Conservation (phyloP, 2,329 filamentous ascomycete genomes). For the Colletotrichum higginsianum region DNA sequence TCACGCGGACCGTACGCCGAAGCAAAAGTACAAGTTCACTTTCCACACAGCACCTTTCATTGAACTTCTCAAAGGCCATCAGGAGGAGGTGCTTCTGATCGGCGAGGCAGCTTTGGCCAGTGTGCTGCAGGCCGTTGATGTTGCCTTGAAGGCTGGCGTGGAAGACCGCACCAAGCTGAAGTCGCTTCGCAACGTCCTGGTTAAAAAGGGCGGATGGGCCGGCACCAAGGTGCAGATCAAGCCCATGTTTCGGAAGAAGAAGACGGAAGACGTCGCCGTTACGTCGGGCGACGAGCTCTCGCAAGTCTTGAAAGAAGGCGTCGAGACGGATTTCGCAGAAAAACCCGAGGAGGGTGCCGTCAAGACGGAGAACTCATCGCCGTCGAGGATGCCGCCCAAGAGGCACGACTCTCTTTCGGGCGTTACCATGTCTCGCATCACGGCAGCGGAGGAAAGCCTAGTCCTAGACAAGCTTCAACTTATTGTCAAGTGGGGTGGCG, state of each 20-base stretch:
- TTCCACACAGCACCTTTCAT: conserved; percentile 98
- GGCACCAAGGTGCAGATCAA: conserved; percentile 99
- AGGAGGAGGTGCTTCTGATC: conserved; percentile 95
- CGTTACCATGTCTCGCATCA: conserved; percentile 93
- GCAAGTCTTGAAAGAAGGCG: conserved; percentile 51
- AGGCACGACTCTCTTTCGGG: conserved; percentile 90
- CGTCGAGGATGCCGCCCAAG: conserved; percentile 63
- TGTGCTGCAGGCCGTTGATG: conserved; percentile 88
- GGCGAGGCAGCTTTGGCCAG: conserved; percentile 91
- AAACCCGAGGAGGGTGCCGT: conserved; percentile 36
- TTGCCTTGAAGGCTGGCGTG: conserved; percentile 82
- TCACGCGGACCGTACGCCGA: conserved; percentile 96
- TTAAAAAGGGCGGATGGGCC: conserved; percentile 93
- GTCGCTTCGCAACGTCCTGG: conserved; percentile 85
- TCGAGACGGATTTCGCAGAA: conserved; percentile 46
- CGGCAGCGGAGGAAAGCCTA: conserved; percentile 91
- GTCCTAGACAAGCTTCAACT: conserved; percentile 96
- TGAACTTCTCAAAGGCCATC: conserved; percentile 92
- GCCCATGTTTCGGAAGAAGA: conserved; percentile 96
- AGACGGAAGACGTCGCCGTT: conserved; percentile 69
- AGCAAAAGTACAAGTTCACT: conserved; percentile 99
- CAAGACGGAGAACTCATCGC: conserved; percentile 35
- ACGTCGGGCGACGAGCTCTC: conserved; percentile 51
- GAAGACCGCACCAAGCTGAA: conserved; percentile 92
- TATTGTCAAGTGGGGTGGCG: conserved; percentile 99